A percentile compares a stretch with the other conserved stretches of the same genome.
Conservation (phyloP, 768 basidiomycete genomes). For the Macrolepiota albuminosa region DNA sequence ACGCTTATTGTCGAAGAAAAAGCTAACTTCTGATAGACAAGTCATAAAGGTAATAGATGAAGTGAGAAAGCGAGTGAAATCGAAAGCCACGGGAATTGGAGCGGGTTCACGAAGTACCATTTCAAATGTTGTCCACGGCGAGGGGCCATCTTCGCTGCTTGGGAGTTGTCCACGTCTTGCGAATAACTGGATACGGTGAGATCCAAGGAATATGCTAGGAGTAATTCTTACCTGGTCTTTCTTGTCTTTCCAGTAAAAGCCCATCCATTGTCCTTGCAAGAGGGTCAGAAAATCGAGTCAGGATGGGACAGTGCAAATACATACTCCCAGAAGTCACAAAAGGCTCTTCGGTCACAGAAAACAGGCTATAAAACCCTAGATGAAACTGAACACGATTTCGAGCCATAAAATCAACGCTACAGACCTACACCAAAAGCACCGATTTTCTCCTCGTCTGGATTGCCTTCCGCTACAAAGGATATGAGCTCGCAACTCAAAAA, state of each 20-base stretch:
- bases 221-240: constrained; percentile 65
- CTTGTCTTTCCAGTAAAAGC: constrained; percentile 93
- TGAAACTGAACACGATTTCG: background rate
- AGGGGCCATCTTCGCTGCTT: constrained; percentile 22
- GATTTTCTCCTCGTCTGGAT: constrained; percentile 92
- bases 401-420: constrained; percentile 14
- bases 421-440: constrained; percentile 90
- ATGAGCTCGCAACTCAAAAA: background rate
- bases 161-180: constrained; percentile 74
- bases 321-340: constrained; percentile 77
- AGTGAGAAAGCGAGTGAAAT: constrained; percentile 84
- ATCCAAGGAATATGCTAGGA: constrained; percentile 1
- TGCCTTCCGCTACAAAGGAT: constrained; percentile 67
- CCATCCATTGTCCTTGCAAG: constrained; percentile 79
- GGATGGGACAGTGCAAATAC: constrained; percentile 16
- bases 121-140: constrained; percentile 81
- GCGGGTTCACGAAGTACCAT: constrained; percentile 82
- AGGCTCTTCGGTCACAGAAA: constrained; percentile 80
- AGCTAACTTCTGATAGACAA: constrained; percentile 66
- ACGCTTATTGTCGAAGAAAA: constrained; percentile 78
- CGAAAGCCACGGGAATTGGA: constrained; percentile 78
- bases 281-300: constrained; percentile 18
- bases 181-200: constrained; percentile 49
- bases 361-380: constrained; percentile 71
- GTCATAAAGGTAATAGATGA: constrained; percentile 94